Percentiles rank a stretch among this genome's conserved stretches.
Evolutionary conservation across 805 yeast species (phyloP).

Genomic region (Kodamaea jinghongensis): DNA sequence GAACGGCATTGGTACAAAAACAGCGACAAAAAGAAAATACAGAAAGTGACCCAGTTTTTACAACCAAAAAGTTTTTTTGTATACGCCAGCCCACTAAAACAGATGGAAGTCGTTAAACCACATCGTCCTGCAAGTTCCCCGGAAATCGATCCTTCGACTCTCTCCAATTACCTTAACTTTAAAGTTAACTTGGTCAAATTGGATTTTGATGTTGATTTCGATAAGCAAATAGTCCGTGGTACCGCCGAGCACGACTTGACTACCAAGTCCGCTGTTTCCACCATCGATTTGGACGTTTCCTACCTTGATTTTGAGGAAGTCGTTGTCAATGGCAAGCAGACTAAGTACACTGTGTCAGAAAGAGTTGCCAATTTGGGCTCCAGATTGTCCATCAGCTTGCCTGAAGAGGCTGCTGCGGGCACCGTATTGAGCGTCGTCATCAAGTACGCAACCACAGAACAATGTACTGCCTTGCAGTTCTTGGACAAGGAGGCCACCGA

Average conservation of each 20-base stretch:
- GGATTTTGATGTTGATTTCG: constrained; percentile 24
- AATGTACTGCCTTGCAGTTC: constrained; percentile 35
- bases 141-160: constrained; percentile 72
- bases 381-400: constrained; percentile 19
- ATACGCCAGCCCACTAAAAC: neutral
- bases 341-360: constrained; percentile 12
- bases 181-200: constrained; percentile 18
- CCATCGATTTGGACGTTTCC: constrained; percentile 27
- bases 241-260: constrained; percentile 20
- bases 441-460: constrained; percentile 26
- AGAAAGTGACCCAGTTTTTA: neutral
- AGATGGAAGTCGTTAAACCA: constrained; percentile 12
- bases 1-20: constrained; percentile 1
- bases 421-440: constrained; percentile 13
- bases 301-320: constrained; percentile 19
- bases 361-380: constrained; percentile 25
- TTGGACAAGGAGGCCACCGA: constrained; percentile 21
- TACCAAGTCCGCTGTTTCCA: constrained; percentile 2
- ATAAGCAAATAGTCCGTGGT: constrained; percentile 21
- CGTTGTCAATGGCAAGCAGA: constrained; percentile 17
- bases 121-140: constrained; percentile 43
- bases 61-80: constrained; percentile 1
- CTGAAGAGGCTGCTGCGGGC: neutral
- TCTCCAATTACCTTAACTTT: constrained; percentile 34
- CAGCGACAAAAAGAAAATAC: neutral